A percentile compares a stretch with the other conserved stretches of the same genome.
These are phyloP conservation scores for Colletotrichum echinochloae DNA, from an alignment of 2,329 filamentous ascomycete species.

Conservation along the genomic window DNA sequence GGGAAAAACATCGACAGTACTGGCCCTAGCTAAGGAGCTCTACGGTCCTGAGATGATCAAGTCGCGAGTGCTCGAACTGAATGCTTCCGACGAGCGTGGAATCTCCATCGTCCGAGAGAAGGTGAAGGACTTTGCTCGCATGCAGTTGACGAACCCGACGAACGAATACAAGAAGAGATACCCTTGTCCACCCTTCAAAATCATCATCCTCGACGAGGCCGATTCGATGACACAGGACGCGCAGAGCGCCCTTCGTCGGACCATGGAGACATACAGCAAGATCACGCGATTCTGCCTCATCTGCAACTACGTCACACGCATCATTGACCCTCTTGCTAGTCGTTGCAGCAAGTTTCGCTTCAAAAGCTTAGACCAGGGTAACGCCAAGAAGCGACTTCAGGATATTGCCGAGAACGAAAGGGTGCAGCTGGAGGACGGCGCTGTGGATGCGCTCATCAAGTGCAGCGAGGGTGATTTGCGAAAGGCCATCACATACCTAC, in stretches of 20 bases:
- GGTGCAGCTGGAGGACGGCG: slow-evolving; percentile 81
- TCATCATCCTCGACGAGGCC: slow-evolving; percentile 97
- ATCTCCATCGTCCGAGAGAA: slow-evolving; percentile 98
- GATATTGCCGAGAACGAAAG: slow-evolving; percentile 86
- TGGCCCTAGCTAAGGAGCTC: slow-evolving; percentile 96
- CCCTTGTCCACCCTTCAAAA: slow-evolving; percentile 97
- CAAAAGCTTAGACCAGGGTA: slow-evolving; percentile 91
- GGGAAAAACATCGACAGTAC: slow-evolving; percentile 97
- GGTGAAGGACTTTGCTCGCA: slow-evolving; percentile 97
- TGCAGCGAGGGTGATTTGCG: slow-evolving; percentile 94
- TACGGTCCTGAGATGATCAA: slow-evolving; percentile 96
- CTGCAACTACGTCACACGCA: slow-evolving; percentile 98
- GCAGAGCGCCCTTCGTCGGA: slow-evolving; percentile 89
- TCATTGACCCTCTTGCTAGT: slow-evolving; percentile 94
- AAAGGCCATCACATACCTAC: slow-evolving; percentile 95
- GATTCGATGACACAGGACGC: slow-evolving; percentile 99
- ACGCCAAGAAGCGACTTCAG: slow-evolving; percentile 81
- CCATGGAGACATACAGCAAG: slow-evolving; percentile 98
- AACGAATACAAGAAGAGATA: slow-evolving; percentile 77
- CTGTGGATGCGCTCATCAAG: slow-evolving; percentile 83
- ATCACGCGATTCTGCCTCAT: slow-evolving; percentile 98
- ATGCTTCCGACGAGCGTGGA: slow-evolving; percentile 98
- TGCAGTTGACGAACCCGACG: slow-evolving; percentile 89
- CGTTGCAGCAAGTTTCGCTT: slow-evolving; percentile 98
- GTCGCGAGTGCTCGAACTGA: slow-evolving; percentile 96